These are phyloP conservation scores for Zymoseptoria tritici DNA, from an alignment of 2,329 filamentous ascomycete genomes.

Conservation along the genomic window DNA sequence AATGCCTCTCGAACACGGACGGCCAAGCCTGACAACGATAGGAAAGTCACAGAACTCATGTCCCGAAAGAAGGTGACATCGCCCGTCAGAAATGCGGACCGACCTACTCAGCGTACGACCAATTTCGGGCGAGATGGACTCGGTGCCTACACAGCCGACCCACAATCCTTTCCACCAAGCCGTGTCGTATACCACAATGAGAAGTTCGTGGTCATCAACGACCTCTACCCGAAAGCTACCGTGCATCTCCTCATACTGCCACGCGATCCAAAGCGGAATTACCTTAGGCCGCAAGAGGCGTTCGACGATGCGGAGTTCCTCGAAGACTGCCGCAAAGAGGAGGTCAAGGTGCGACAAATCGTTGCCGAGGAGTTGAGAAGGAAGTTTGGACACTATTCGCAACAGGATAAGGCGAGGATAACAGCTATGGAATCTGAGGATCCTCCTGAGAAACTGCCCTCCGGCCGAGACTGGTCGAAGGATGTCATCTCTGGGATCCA, in stretches of 20 bases:
- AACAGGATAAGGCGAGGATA: constrained; percentile 55
- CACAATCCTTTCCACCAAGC: constrained; percentile 51
- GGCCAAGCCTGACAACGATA: constrained; percentile 18
- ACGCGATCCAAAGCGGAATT: constrained; percentile 53
- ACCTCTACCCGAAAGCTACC: constrained; percentile 77
- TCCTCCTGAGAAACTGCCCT: constrained; percentile 46
- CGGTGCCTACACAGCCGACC: constrained; percentile 58
- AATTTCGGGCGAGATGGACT: constrained; percentile 54
- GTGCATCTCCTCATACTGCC: constrained; percentile 86
- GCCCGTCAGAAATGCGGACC: constrained; percentile 19
- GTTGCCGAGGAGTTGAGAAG: constrained; percentile 70
- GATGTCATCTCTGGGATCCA: constrained; percentile 77
- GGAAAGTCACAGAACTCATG: constrained; percentile 42
- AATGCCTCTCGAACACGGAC: not conserved
- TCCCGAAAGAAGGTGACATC: constrained; percentile 31
- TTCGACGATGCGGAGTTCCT: constrained; percentile 67
- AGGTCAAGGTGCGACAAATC: constrained; percentile 52
- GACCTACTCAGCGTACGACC: constrained; percentile 22
- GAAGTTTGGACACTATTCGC: constrained; percentile 56
- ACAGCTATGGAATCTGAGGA: constrained; percentile 50
- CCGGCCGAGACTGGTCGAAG: constrained; percentile 67
- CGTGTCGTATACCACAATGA: constrained; percentile 59
- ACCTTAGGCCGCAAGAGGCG: constrained; percentile 68
- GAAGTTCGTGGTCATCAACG: constrained; percentile 70
- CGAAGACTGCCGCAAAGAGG: constrained; percentile 53